Conservation (phyloP, 2,329 filamentous ascomycete species). For the Epichloe elymi region DNA sequence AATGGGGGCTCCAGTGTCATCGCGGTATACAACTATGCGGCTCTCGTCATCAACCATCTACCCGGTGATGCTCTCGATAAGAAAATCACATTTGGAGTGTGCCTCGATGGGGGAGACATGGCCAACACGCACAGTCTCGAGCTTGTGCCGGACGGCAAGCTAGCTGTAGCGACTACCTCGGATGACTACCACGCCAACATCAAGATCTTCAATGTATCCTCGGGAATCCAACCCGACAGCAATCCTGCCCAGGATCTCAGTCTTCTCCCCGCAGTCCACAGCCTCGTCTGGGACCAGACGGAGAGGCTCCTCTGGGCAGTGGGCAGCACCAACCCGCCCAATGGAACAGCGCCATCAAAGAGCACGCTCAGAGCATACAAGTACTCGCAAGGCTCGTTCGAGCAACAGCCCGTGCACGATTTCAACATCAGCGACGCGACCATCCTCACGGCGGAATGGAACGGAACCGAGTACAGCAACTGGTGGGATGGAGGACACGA, state of each 20-base stretch:
- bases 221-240: background rate
- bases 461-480: background rate
- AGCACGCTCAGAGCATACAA: conserved; percentile 1
- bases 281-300: background rate
- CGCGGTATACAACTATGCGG: background rate
- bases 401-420: background rate
- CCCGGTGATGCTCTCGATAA: background rate
- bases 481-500: conserved; percentile 4
- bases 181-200: background rate
- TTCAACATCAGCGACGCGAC: background rate
- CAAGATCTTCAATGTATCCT: background rate
- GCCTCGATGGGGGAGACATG: background rate
- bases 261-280: background rate
- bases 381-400: background rate
- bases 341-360: background rate
- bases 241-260: background rate
- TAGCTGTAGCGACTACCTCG: conserved; percentile 1
- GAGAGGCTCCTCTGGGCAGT: background rate
- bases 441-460: conserved; percentile 1
- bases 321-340: background rate
- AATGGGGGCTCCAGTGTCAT: background rate
- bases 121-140: conserved; percentile 1
- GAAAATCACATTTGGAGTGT: background rate
- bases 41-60: conserved; percentile 1
- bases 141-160: background rate